Evolutionary conservation across 23 red algal genomes (phyloP).

Genomic region (Pyropia haitanensis): DNA sequence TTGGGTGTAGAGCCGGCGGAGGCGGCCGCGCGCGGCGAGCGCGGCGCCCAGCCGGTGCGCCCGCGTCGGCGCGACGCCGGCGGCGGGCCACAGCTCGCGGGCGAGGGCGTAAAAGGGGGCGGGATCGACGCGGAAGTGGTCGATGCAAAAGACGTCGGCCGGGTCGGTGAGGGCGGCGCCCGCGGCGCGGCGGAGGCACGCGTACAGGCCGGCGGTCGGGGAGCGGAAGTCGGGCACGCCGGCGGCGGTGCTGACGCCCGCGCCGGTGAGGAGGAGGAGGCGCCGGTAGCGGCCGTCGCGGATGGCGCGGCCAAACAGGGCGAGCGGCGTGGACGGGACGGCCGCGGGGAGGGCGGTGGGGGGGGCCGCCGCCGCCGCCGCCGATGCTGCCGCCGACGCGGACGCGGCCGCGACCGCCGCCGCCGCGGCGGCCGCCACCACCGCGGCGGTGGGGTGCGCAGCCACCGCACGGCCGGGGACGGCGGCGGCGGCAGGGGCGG

Average conservation of each 20-base stretch:
- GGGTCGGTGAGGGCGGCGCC: constrained; percentile 16
- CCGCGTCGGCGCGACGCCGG: constrained; percentile 29
- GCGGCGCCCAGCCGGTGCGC: constrained; percentile 67
- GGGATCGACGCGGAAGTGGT: constrained; percentile 62
- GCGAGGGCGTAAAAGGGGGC: constrained; percentile 75
- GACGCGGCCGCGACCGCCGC: constrained; percentile 1
- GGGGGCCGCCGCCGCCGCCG: too few relatives aligned
- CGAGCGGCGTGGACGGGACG: too few relatives aligned
- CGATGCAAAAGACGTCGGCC: constrained; percentile 69
- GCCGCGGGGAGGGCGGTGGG: too few relatives aligned
- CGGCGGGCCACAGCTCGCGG: constrained; percentile 52
- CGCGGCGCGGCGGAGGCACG: constrained; percentile 1
- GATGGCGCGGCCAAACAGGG: too few relatives aligned
- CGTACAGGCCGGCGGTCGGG: constrained; percentile 61
- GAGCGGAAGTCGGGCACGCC: constrained; percentile 94
- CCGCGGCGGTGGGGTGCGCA: too few relatives aligned
- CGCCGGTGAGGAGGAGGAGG: constrained; percentile 68
- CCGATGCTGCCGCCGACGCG: too few relatives aligned
- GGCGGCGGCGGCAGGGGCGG: too few relatives aligned
- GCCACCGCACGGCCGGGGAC: too few relatives aligned
- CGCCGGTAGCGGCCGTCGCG: neutral
- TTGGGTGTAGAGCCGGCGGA: constrained; percentile 84
- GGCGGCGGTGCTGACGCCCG: constrained; percentile 71
- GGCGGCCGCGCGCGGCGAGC: constrained; percentile 34
- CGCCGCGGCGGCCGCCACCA: neutral